Conservation (phyloP, 2,329 filamentous ascomycete species). For the Fonsecaea multimorphosa region DNA sequence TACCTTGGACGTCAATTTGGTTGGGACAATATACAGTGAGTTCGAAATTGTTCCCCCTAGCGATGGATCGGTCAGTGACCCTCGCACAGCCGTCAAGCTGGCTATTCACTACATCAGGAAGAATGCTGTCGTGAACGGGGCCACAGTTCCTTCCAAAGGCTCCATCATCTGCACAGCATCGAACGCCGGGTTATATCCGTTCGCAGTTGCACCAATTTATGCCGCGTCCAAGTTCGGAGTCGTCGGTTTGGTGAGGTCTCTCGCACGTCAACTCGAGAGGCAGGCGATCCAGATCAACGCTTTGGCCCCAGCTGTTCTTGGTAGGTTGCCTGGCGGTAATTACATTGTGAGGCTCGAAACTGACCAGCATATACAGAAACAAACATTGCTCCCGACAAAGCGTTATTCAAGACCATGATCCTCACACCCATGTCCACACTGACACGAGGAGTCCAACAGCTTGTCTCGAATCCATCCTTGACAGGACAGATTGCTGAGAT, state of each 20-base stretch:
- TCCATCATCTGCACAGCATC: slow-evolving; percentile 61
- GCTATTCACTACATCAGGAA: slow-evolving; percentile 59
- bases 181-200: slow-evolving; percentile 60
- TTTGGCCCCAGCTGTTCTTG: slow-evolving; percentile 58
- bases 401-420: slow-evolving; percentile 57
- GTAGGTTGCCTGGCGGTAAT: slow-evolving; percentile 45
- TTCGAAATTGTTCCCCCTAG: not conserved
- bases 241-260: slow-evolving; percentile 58
- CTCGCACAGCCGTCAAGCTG: slow-evolving; percentile 55
- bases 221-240: slow-evolving; percentile 57
- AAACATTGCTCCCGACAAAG: slow-evolving; percentile 53
- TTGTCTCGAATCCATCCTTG: slow-evolving; percentile 50
- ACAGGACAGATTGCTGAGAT: slow-evolving; percentile 59
- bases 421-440: slow-evolving; percentile 60
- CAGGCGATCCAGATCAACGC: slow-evolving; percentile 59
- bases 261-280: slow-evolving; percentile 49
- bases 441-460: slow-evolving; percentile 51
- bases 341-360: not conserved
- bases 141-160: slow-evolving; percentile 44
- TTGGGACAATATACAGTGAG: slow-evolving; percentile 56
- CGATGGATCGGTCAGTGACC: not conserved
- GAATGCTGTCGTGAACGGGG: slow-evolving; percentile 44
- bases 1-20: slow-evolving; percentile 47
- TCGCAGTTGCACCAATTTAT: slow-evolving; percentile 59
- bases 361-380: slow-evolving; percentile 46